Percentiles rank a stretch among this genome's conserved stretches.
phyloP scores from a whole-genome alignment of 495 filamentous ascomycete genomes.

The Lepraria neglecta region DNA sequence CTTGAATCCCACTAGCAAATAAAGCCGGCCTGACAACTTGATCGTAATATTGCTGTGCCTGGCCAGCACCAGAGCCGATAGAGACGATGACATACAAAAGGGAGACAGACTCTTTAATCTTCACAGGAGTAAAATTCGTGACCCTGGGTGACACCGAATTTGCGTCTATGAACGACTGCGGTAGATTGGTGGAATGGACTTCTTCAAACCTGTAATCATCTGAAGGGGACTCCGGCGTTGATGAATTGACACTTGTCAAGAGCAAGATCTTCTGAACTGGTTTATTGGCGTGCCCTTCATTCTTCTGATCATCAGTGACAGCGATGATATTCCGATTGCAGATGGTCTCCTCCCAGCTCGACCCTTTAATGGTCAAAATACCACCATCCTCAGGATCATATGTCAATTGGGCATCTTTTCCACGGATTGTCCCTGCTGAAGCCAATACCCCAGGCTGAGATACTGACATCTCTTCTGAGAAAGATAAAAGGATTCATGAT shows the following conservation, averaged over 20 bases:
- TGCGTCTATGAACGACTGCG: conserved; percentile 13
- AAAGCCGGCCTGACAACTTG: conserved; percentile 55
- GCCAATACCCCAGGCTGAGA: not conserved
- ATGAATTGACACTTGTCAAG: not conserved
- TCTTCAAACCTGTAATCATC: conserved; percentile 10
- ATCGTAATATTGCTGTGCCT: conserved; percentile 51
- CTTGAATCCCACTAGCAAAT: conserved; percentile 34
- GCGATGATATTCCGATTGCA: conserved; percentile 14
- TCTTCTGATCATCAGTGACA: conserved; percentile 8
- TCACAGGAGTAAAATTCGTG: not conserved
- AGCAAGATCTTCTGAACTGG: conserved; percentile 16
- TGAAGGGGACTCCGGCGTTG: not conserved
- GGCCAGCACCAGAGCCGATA: conserved; percentile 60
- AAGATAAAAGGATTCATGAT: not conserved
- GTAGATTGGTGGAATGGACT: conserved; percentile 10
- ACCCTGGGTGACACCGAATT: conserved; percentile 8
- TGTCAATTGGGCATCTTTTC: conserved; percentile 8
- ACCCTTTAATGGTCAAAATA: not conserved
- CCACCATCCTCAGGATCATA: conserved; percentile 14
- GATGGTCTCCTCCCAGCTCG: conserved; percentile 6
- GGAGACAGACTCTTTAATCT: not conserved
- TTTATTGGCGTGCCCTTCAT: not conserved
- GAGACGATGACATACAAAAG: conserved; percentile 65
- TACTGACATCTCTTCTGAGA: not conserved
- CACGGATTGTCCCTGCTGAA: conserved; percentile 11